phyloP scores from a whole-genome alignment of 768 basidiomycete genomes.

The Hygrophorus pudorinus region DNA sequence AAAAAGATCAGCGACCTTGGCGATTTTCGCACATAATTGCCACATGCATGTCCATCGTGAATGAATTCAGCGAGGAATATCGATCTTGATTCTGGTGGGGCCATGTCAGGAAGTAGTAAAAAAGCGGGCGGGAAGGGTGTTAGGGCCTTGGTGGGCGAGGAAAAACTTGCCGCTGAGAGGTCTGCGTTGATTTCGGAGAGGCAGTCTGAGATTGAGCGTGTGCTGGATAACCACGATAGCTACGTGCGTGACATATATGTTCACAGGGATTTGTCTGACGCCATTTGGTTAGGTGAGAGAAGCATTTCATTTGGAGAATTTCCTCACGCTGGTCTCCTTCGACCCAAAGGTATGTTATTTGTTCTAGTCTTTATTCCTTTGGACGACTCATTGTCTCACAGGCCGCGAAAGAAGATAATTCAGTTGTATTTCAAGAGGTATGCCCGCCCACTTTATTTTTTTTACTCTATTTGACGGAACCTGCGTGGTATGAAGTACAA shows the following conservation, averaged over 20 bases:
- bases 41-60: no score
- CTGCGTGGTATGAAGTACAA: slow-evolving; percentile 37
- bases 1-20: slow-evolving; percentile 40
- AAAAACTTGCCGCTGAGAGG: slow-evolving; percentile 25
- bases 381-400: slow-evolving; percentile 17
- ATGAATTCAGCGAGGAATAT: no score
- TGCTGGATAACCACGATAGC: slow-evolving; percentile 61
- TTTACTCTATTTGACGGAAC: slow-evolving; percentile 4
- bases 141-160: slow-evolving; percentile 12
- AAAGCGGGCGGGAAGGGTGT: no score
- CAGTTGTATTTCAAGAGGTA: slow-evolving; percentile 67
- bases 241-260: slow-evolving; percentile 40
- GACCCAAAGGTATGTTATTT: slow-evolving; percentile 52
- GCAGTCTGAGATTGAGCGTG: slow-evolving; percentile 46
- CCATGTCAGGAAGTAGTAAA: no score
- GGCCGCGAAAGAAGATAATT: slow-evolving; percentile 66
- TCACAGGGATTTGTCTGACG: background rate
- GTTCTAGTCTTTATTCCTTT: background rate
- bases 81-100: no score
- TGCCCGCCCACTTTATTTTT: slow-evolving; percentile 13
- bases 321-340: slow-evolving; percentile 64
- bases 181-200: slow-evolving; percentile 44
- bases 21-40: background rate
- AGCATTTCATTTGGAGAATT: slow-evolving; percentile 81
- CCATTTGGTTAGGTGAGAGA: slow-evolving; percentile 56